A percentile compares a stretch with the other conserved stretches of the same genome.
These are phyloP conservation scores for Juglanconis oblonga DNA, from an alignment of 2,329 filamentous ascomycete genomes.

Conservation along the genomic window DNA sequence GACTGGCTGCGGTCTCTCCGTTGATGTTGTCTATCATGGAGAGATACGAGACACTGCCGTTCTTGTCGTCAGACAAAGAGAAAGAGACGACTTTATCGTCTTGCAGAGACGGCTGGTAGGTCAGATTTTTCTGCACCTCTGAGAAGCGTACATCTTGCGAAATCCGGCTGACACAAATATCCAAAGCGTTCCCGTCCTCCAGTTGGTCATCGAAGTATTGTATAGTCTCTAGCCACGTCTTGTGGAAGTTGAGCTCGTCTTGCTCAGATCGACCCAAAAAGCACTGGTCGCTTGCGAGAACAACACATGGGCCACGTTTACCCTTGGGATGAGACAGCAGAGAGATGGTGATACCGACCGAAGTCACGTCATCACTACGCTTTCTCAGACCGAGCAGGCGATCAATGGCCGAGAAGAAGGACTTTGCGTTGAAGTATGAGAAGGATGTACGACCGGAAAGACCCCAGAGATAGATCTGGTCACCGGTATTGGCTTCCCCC, in stretches of 20 bases:
- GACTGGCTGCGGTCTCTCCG: background rate
- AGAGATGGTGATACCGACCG: background rate
- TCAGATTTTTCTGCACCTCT: background rate
- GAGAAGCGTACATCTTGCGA: slow-evolving; percentile 1
- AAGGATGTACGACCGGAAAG: slow-evolving; percentile 1
- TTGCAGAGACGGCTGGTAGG: background rate
- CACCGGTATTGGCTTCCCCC: background rate
- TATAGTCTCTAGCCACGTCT: slow-evolving; percentile 5
- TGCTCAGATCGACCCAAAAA: background rate
- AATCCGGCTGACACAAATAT: background rate
- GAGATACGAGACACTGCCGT: background rate
- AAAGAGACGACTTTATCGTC: background rate
- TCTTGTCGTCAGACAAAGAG: background rate
- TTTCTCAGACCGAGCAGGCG: background rate
- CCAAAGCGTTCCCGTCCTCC: background rate
- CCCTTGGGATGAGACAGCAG: background rate
- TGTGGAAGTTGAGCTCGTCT: slow-evolving; percentile 5
- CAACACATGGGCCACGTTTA: background rate
- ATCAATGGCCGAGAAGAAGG: slow-evolving; percentile 12
- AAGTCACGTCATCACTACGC: background rate
- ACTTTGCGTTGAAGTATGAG: background rate
- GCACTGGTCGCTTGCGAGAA: slow-evolving; percentile 5
- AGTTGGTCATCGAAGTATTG: background rate
- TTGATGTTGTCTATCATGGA: background rate
- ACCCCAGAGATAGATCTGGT: background rate